Evolutionary conservation across 148 eudicot genomes (phyloP).

Genomic region (Amaranthus hypochondriacus): DNA sequence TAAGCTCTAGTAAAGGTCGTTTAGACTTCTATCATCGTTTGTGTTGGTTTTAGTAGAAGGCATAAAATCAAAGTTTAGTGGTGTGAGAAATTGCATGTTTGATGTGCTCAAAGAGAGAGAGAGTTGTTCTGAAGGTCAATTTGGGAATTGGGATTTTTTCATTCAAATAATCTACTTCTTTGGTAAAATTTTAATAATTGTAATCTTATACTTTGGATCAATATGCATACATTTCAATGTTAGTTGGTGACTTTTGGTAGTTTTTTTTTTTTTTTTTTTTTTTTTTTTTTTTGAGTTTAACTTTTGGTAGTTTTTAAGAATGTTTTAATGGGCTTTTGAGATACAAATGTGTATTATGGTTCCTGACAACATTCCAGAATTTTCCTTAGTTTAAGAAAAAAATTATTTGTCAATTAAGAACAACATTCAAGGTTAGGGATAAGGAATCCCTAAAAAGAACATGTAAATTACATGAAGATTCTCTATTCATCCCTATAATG

Average conservation of each 20-base stretch:
- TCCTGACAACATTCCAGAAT: background rate
- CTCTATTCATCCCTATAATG: too few species aligned
- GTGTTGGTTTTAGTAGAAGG: constrained; percentile 1
- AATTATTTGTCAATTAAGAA: too few species aligned
- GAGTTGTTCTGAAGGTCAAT: background rate
- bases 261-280: background rate
- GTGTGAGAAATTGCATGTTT: background rate
- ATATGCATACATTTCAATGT: too few species aligned
- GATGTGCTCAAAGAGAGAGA: background rate
- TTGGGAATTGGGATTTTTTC: background rate
- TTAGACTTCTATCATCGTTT: background rate
- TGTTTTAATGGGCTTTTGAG: background rate
- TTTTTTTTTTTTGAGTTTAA: background rate
- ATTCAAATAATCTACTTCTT: background rate
- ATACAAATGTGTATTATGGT: background rate
- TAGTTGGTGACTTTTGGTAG: background rate
- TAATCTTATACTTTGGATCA: too few species aligned
- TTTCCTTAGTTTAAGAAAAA: too few species aligned
- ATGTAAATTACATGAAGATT: too few species aligned
- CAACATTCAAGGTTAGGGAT: too few species aligned
- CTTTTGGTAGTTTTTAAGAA: background rate
- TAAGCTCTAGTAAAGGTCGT: background rate
- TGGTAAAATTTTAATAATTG: too few species aligned
- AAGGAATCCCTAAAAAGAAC: too few species aligned
- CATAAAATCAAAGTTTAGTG: background rate